Base-by-base conservation (phyloP, 495 filamentous ascomycete genomes). In the Aspergillus sclerotioniger region DNA sequence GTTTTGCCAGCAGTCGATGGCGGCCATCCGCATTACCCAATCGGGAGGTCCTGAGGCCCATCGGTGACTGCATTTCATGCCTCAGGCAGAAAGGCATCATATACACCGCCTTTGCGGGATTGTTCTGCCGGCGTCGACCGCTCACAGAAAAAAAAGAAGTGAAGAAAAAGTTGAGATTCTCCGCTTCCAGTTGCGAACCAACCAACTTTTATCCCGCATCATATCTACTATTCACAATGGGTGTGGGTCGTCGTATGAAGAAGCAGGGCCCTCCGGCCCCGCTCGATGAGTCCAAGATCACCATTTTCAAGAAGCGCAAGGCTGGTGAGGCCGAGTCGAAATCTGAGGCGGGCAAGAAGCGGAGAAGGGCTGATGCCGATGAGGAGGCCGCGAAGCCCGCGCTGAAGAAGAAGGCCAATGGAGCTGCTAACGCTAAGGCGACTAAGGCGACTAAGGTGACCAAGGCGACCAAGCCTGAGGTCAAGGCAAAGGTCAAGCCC, bases 201-300 rank as follows among this genome's bases (percentile, higher is more conserved):
- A 66, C 59, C 64, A 56, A 62, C 59, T 57, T 49, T 60, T 44
- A 46, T 29, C 17, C 31, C 31, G 33, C 53, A 32, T 44, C 33
- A 1, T 37, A 58, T 25, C 28, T 31, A 28, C 20, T 51, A 54
- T 54, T 69, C 69, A 85, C 71, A 70, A 97, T 96, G 92, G 92
- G 92, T 75, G 79, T 83, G 57, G 89, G 91, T 61, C 90, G 91
- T 65, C 91, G 94, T 61, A 93, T 96, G 87, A 87, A 89, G 70
- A 96, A 98, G 76, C 94, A 98, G 79, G 95, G 91, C 35, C 82
- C 89, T 59, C 95, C 95, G 31, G 82, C 85, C 57, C 81, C 86
- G 29, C 82, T 96, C 57, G 88, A 93, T 63, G 91, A 96, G 71
- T 85, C 83, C 25, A 88, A 87, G 64, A 85, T 89, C 59, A 81